Conservation (phyloP, 352 stramenopile genomes). For the Phytophthora hibernalis region DNA sequence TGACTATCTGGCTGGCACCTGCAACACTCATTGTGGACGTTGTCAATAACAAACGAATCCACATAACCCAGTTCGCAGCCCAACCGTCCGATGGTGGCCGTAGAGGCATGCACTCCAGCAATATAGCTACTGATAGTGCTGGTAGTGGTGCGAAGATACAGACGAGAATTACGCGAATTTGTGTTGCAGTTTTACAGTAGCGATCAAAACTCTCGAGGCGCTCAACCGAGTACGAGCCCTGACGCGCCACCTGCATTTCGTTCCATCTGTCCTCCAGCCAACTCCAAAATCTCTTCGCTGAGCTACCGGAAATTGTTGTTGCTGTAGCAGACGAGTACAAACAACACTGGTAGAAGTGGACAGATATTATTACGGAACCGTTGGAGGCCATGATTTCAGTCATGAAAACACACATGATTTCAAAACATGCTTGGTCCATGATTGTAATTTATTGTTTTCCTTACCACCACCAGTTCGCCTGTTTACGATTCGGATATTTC, state of each 20-base stretch:
- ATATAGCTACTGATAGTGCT: not conserved
- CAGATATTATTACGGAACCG: no score
- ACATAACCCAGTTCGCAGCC: not conserved
- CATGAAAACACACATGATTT: no score
- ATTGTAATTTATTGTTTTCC: no score
- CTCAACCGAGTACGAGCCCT: slow-evolving; percentile 1
- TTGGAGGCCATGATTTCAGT: no score
- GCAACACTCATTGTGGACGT: not conserved
- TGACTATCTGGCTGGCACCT: not conserved
- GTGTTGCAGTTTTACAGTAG: not conserved
- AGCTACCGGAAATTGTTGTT: no score
- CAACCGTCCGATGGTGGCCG: not conserved
- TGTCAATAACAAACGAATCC: not conserved
- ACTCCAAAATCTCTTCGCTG: not conserved
- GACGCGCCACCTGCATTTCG: not conserved
- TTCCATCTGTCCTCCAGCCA: not conserved
- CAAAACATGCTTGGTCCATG: no score
- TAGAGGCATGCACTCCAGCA: not conserved
- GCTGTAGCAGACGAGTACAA: no score
- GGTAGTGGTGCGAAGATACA: not conserved
- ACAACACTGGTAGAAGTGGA: no score
- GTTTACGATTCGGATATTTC: no score
- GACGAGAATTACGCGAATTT: not conserved
- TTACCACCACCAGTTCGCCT: no score
- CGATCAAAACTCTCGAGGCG: not conserved